A percentile compares a stretch with the other conserved stretches of the same genome.
Conservation (phyloP, 345 rosid species). For the Eutrema yunnanense region DNA sequence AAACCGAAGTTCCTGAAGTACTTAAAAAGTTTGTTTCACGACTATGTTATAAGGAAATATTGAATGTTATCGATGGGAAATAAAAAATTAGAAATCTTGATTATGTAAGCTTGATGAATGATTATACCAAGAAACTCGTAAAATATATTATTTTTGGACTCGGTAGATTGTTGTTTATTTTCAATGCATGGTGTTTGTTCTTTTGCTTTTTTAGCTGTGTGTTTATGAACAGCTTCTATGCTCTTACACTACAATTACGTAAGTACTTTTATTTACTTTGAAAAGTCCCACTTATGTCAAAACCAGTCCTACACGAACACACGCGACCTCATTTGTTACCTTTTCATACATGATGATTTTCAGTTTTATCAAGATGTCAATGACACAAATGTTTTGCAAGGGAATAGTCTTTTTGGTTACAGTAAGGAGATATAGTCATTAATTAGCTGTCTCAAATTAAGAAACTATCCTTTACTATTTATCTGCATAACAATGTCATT, state of each 20-base stretch:
- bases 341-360: not conserved
- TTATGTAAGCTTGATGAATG: too few species aligned
- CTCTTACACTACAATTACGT: not conserved
- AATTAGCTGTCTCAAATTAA: not conserved
- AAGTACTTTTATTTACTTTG: not conserved
- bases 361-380: not conserved
- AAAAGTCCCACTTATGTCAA: not conserved
- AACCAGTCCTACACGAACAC: not conserved
- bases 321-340: not conserved
- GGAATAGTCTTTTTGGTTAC: too few species aligned
- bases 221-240: not conserved
- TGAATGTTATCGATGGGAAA: too few species aligned
- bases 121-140: too few species aligned
- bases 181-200: not conserved
- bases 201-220: not conserved
- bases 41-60: too few species aligned
- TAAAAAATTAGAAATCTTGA: too few species aligned
- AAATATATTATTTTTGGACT: not conserved
- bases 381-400: not conserved
- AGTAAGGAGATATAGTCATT: too few species aligned
- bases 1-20: too few species aligned
- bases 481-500: constrained; percentile 2
- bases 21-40: too few species aligned
- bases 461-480: not conserved
- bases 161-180: not conserved